phyloP scores from a whole-genome alignment of 805 yeast species.

The Kurtzmaniella cleridarum region DNA sequence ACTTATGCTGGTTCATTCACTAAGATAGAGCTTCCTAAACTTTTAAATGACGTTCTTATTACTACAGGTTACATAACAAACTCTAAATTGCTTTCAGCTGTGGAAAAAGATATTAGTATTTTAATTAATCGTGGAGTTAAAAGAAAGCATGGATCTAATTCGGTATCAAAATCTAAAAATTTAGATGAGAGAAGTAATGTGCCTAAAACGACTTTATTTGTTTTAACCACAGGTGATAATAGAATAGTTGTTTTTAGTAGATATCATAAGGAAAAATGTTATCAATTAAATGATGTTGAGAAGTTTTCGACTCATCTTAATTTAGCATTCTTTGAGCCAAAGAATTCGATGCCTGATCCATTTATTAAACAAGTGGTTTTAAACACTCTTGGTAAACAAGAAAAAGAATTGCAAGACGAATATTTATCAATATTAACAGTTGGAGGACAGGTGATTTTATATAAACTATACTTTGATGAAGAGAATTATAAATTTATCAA shows the following conservation, averaged over 20 bases:
- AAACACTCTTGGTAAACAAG: constrained; percentile 58
- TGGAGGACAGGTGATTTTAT: constrained; percentile 74
- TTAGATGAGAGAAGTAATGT: constrained; percentile 7
- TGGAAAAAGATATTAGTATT: constrained; percentile 23
- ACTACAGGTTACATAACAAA: constrained; percentile 64
- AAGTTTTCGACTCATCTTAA: constrained; percentile 40
- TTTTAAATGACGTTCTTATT: constrained; percentile 46
- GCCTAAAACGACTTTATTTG: constrained; percentile 41
- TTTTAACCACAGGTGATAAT: constrained; percentile 74
- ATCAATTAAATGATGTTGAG: constrained; percentile 45
- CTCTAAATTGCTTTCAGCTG: constrained; percentile 30
- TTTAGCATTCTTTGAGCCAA: constrained; percentile 45
- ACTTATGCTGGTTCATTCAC: constrained; percentile 31
- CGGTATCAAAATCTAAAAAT: constrained; percentile 1
- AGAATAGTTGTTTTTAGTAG: constrained; percentile 60
- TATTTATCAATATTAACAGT: constrained; percentile 66
- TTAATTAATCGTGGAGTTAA: constrained; percentile 24
- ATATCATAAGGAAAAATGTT: constrained; percentile 49
- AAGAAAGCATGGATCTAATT: constrained; percentile 16
- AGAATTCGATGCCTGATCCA: constrained; percentile 61
- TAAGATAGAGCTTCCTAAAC: constrained; percentile 34
- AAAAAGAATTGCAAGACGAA: constrained; percentile 42
- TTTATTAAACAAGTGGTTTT: constrained; percentile 62
- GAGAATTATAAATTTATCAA: constrained; percentile 37
- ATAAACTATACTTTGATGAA: constrained; percentile 51